Evolutionary conservation across 495 filamentous ascomycete genomes (phyloP).

Genomic region (Aspergillus baeticus): DNA sequence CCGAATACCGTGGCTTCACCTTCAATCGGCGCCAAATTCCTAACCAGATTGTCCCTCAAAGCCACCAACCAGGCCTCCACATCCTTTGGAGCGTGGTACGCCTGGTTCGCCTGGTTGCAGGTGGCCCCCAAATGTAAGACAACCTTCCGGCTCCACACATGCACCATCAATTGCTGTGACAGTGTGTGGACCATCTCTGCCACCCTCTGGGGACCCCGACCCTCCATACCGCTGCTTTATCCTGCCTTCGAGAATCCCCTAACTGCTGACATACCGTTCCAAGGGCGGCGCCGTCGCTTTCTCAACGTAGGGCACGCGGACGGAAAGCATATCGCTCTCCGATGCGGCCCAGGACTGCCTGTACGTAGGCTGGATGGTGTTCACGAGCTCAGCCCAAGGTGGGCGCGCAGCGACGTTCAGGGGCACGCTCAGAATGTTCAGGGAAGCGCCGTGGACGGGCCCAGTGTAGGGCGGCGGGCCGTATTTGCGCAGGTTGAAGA

Average conservation of each 20-base stretch:
- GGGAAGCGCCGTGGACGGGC: background rate
- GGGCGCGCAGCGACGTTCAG: too few species aligned
- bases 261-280: background rate
- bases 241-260: background rate
- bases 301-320: background rate
- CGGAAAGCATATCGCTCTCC: background rate
- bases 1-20: too few species aligned
- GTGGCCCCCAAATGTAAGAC: background rate
- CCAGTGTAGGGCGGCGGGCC: background rate
- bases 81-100: too few species aligned
- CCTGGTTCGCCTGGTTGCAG: background rate
- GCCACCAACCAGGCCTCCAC: too few species aligned
- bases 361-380: too few species aligned
- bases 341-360: too few species aligned
- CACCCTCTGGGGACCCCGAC: background rate
- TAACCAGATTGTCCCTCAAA: too few species aligned
- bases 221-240: background rate
- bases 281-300: background rate
- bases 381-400: too few species aligned
- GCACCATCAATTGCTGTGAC: background rate
- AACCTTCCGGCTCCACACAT: background rate
- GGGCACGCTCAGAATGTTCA: too few species aligned
- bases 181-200: background rate
- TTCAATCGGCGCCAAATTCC: too few species aligned
- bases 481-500: background rate